Evolutionary conservation across 202 grass and related monocot species (phyloP).

Genomic region (Musa balbisiana): DNA sequence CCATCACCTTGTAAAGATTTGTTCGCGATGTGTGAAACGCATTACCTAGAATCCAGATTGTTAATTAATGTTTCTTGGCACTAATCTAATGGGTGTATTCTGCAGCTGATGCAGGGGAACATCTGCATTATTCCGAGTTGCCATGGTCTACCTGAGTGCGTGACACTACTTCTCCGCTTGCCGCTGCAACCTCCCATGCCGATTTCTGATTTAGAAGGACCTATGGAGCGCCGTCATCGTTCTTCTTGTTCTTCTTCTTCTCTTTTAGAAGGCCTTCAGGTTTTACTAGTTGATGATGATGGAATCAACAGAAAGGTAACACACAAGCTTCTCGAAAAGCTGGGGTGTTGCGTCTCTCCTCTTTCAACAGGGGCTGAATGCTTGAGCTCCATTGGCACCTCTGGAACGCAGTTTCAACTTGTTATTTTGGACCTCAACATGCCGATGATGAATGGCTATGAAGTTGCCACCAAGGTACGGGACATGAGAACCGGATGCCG

Average conservation of each 20-base stretch:
- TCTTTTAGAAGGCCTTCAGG: neutral
- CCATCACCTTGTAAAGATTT: too few relatives aligned
- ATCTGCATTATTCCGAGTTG: constrained; percentile 6
- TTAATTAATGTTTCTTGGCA: neutral
- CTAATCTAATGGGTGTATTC: neutral
- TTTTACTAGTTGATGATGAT: constrained; percentile 6
- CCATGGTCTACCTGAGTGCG: constrained; percentile 6
- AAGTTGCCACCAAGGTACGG: neutral
- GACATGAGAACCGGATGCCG: neutral
- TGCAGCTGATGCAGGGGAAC: constrained; percentile 22
- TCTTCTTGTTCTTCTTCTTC: neutral
- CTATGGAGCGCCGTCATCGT: neutral
- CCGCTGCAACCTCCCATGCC: neutral
- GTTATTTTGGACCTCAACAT: constrained; percentile 6
- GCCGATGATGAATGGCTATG: constrained; percentile 9
- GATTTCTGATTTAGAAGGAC: neutral
- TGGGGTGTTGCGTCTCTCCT: neutral
- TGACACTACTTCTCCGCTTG: constrained; percentile 3
- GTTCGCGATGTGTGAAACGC: too few relatives aligned
- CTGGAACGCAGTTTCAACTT: neutral
- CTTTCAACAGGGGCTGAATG: constrained; percentile 3
- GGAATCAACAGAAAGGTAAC: neutral
- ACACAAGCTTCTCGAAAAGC: neutral
- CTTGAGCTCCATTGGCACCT: neutral
- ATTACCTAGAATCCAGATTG: neutral